Evolutionary conservation across 83 land plant species (phyloP).

Genomic region (Thuja plicata): DNA sequence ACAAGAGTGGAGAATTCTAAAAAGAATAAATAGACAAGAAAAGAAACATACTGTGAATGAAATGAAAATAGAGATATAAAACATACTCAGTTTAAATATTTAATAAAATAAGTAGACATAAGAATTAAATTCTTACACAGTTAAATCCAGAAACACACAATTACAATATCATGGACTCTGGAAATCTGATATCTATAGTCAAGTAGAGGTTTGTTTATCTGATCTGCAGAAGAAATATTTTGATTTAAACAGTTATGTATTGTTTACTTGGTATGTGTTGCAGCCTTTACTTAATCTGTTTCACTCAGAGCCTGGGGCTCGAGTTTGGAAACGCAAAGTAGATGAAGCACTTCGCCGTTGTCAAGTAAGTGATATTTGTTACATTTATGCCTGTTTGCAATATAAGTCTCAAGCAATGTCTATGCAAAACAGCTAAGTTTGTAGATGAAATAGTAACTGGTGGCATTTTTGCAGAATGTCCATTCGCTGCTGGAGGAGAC

Average conservation of each 20-base stretch:
- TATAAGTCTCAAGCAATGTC: not conserved
- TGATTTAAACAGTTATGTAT: not conserved
- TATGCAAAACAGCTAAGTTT: not conserved
- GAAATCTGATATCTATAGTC: too few species aligned
- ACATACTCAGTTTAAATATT: too few species aligned
- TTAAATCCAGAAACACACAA: too few species aligned
- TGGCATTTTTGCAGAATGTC: conserved; percentile 4
- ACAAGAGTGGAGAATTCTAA: too few species aligned
- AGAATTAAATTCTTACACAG: too few species aligned
- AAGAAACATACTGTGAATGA: too few species aligned
- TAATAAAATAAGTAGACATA: too few species aligned
- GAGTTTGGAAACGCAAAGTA: conserved; percentile 62
- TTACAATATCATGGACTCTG: too few species aligned
- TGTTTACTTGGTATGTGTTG: conserved; percentile 6
- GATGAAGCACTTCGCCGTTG: conserved; percentile 58
- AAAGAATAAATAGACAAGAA: too few species aligned
- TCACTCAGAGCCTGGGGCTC: conserved; percentile 66
- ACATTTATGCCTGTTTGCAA: not conserved
- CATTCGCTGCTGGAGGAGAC: not conserved
- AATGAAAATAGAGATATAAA: too few species aligned
- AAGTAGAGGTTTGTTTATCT: not conserved
- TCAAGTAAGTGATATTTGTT: conserved; percentile 30
- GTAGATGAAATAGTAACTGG: not conserved
- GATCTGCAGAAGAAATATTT: not conserved
- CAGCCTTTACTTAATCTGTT: conserved; percentile 69